Base-by-base conservation (phyloP, 2,329 filamentous ascomycete species). In the Chalara sp. region DNA sequence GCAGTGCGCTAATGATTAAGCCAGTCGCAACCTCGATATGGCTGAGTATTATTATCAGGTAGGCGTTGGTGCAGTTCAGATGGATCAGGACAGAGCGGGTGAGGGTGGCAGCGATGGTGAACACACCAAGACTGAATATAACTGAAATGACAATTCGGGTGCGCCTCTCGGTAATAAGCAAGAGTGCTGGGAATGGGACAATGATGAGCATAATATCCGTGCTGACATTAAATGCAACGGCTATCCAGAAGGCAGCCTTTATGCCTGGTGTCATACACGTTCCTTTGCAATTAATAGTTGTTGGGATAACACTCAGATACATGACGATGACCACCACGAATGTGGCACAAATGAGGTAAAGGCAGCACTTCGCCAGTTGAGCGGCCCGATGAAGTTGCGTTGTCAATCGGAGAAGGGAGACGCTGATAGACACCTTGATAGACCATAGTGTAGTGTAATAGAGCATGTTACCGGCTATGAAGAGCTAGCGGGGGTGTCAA, bases 201-300 rank as follows among this genome's bases (percentile, higher is more conserved):
- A 43, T 44, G 39, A 28, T 31, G 12, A 49, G 47, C 11, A 49
- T 33, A 31, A 35, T 29, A 44, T 49, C 47, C n/a, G 47, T 49
- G 39, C 29, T 32, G 40, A 49, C 13, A 32, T 49, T 44, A 21
- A 49, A 41, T 31, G 30, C 39, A 12, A 44, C 11, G 29, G 47
- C 37, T 5, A 28, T 44, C 47, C 47, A 49, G 47, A 44, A 49
- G 32, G 44, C 29, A 21, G 40, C 40, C 8, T 21, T 21, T 21
- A 13, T 31, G 13, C 10, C 11, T 44, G 12, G 21, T 11, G 39
- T 41, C 33, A n/a, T 28, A 39, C 35, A 39, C 8, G 35, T 21
- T 8, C 12, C 28, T 28, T 4, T 44, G n/a, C 47, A 29, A 5
- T n/a, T 33, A 39, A 8, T 33, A 44, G 39, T 31, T 21, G 21